A percentile compares a stretch with the other conserved stretches of the same genome.
These are phyloP conservation scores for Leccinum subgranulosum DNA, from an alignment of 768 basidiomycete genomes.

Conservation along the genomic window DNA sequence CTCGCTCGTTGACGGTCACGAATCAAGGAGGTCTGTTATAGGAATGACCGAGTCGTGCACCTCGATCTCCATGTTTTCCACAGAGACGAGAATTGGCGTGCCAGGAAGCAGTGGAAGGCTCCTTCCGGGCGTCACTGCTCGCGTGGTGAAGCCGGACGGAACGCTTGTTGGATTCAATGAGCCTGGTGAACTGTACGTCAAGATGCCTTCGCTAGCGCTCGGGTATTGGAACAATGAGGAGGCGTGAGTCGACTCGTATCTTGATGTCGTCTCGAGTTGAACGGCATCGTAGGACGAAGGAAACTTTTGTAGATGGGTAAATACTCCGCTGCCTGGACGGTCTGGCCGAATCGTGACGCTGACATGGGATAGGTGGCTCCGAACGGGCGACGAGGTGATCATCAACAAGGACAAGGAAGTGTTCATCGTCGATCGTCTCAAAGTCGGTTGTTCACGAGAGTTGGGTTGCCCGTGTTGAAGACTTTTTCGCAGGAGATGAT, in stretches of 20 bases:
- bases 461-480: neutral
- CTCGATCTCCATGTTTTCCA: slow-evolving; percentile 47
- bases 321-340: slow-evolving; percentile 4
- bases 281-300: slow-evolving; percentile 47
- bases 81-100: slow-evolving; percentile 45
- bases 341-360: neutral
- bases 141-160: slow-evolving; percentile 58
- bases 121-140: slow-evolving; percentile 52
- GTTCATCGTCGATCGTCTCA: slow-evolving; percentile 61
- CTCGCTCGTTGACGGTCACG: neutral
- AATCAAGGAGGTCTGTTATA: slow-evolving; percentile 19
- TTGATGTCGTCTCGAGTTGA: neutral
- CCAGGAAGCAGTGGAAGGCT: slow-evolving; percentile 50
- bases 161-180: slow-evolving; percentile 52
- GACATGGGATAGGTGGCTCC: slow-evolving; percentile 51
- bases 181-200: slow-evolving; percentile 57
- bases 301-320: slow-evolving; percentile 67
- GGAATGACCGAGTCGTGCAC: slow-evolving; percentile 69
- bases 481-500: slow-evolving; percentile 50
- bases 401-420: slow-evolving; percentile 54
- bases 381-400: slow-evolving; percentile 63
- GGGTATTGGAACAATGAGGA: slow-evolving; percentile 53
- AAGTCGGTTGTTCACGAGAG: slow-evolving; percentile 34
- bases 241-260: slow-evolving; percentile 46
- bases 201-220: slow-evolving; percentile 37